These are phyloP conservation scores for Picochlorum sp. DNA, from an alignment of 139 green algal genomes.

Conservation along the genomic window DNA sequence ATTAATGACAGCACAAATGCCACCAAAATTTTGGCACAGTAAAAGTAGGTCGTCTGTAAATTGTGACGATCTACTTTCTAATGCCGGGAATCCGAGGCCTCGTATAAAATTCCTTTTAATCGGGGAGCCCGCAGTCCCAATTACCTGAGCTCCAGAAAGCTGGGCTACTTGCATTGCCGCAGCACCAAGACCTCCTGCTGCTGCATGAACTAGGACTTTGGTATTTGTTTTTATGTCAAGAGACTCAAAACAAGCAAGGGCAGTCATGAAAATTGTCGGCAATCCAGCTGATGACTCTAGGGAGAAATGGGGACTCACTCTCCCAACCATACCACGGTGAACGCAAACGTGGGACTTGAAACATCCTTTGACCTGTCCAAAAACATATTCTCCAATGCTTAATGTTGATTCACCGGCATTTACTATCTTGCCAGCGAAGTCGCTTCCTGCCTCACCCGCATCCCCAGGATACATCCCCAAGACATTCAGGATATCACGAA, in stretches of 20 bases:
- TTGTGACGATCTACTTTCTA: conserved; percentile 2
- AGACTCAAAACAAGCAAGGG: not conserved
- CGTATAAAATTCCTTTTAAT: conserved; percentile 49
- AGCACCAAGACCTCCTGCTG: conserved; percentile 26
- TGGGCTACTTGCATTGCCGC: conserved; percentile 37
- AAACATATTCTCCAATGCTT: conserved; percentile 40
- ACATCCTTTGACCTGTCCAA: conserved; percentile 57
- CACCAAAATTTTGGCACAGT: not conserved
- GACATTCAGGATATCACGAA: conserved; percentile 42
- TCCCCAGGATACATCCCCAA: conserved; percentile 44
- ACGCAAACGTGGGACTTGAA: conserved; percentile 48
- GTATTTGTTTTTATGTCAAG: not conserved
- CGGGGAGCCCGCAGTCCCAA: conserved; percentile 36
- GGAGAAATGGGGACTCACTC: not conserved
- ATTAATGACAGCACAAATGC: conserved; percentile 49
- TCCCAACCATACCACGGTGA: conserved; percentile 10
- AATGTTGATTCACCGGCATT: not conserved
- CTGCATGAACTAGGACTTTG: conserved; percentile 10
- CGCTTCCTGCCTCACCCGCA: conserved; percentile 21
- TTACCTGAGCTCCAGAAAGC: conserved; percentile 10
- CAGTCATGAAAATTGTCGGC: conserved; percentile 72
- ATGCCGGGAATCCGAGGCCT: not conserved
- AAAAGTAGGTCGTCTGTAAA: conserved; percentile 9
- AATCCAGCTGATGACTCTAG: conserved; percentile 44
- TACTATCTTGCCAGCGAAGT: conserved; percentile 31